A percentile compares a stretch with the other conserved stretches of the same genome.
Conservation (phyloP, 2,329 filamentous ascomycete species). For the Alternaria brassicicola region DNA sequence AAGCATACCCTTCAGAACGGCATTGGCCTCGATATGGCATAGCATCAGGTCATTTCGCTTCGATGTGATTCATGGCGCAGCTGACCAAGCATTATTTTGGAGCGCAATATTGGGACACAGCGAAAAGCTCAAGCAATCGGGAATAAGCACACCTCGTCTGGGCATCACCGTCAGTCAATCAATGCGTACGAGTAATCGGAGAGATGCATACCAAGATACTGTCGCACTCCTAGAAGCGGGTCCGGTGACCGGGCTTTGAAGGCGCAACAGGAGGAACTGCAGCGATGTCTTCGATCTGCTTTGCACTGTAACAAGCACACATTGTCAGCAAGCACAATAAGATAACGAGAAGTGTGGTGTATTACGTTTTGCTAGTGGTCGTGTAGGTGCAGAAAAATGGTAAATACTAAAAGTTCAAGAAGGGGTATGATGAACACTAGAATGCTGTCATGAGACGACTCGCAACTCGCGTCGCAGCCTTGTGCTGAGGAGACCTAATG, state of each 20-base stretch:
- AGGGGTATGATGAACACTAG: conserved; percentile 7
- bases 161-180: conserved; percentile 2
- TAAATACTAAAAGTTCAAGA: conserved; percentile 21
- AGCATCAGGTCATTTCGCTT: background rate
- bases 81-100: conserved; percentile 12
- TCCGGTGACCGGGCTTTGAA: conserved; percentile 20
- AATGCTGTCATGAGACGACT: conserved; percentile 8
- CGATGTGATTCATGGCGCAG: background rate
- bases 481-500: conserved; percentile 13
- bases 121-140: conserved; percentile 1
- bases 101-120: background rate
- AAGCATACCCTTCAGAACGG: background rate
- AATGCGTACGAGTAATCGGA: background rate
- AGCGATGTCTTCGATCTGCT: conserved; percentile 15
- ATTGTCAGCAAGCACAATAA: conserved; percentile 16
- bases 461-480: conserved; percentile 3
- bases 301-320: conserved; percentile 15
- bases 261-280: conserved; percentile 4
- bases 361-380: conserved; percentile 38
- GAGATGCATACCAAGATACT: conserved; percentile 8
- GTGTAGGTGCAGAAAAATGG: conserved; percentile 27
- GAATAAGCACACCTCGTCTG: conserved; percentile 14
- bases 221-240: conserved; percentile 21
- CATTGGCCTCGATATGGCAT: background rate
- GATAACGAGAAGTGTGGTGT: conserved; percentile 28